Conservation (phyloP, 129 eudicot species). For the Cynara cardunculus region DNA sequence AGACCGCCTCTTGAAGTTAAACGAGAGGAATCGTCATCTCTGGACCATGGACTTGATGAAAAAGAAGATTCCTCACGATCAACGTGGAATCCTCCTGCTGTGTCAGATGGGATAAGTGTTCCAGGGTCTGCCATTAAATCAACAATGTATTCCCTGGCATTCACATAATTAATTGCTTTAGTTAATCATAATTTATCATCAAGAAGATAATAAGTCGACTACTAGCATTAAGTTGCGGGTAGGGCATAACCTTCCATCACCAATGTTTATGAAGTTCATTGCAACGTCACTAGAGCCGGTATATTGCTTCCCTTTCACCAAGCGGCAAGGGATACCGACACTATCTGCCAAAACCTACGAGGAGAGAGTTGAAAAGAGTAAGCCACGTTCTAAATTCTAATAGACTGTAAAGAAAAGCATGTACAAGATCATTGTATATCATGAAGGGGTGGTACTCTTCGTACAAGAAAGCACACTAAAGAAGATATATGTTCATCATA, state of each 20-base stretch:
- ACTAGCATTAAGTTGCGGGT: not conserved
- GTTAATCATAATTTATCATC: not conserved
- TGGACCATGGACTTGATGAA: slow-evolving; percentile 35
- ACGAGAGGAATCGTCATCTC: slow-evolving; percentile 36
- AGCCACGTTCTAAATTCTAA: not conserved
- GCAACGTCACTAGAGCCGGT: slow-evolving; percentile 82
- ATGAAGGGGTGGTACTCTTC: not conserved
- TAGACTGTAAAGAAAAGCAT: not conserved
- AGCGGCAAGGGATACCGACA: slow-evolving; percentile 81
- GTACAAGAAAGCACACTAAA: not conserved
- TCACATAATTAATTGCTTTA: slow-evolving; percentile 5
- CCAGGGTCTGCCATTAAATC: slow-evolving; percentile 97
- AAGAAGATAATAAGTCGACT: not conserved
- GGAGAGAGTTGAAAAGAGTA: not conserved
- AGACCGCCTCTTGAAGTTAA: slow-evolving; percentile 44
- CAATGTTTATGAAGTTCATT: slow-evolving; percentile 59
- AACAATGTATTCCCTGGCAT: slow-evolving; percentile 92
- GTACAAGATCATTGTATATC: not conserved
- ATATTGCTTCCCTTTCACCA: slow-evolving; percentile 87
- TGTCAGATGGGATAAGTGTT: slow-evolving; percentile 83
- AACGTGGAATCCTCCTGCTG: slow-evolving; percentile 35
- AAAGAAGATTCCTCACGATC: slow-evolving; percentile 42
- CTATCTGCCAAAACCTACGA: slow-evolving; percentile 89
- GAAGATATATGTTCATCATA: not conserved
- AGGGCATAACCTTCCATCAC: slow-evolving; percentile 65